Evolutionary conservation across 371 early-diverging fungal species (phyloP).

Genomic region (Circinella umbellata): DNA sequence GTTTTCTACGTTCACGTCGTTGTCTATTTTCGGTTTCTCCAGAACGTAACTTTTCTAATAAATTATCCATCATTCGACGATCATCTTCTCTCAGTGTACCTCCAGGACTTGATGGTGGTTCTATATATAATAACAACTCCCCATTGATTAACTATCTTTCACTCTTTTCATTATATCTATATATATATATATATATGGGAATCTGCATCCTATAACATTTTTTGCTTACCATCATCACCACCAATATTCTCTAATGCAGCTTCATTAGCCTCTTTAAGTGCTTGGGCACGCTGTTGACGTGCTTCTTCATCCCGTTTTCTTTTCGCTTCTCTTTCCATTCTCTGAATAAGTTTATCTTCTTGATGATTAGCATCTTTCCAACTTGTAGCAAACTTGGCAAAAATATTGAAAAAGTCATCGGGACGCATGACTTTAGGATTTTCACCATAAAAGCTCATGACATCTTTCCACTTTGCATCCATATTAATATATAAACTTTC

Average conservation of each 20-base stretch:
- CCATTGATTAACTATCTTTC: not conserved
- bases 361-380: conserved; percentile 36
- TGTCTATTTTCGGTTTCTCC: conserved; percentile 41
- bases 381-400: conserved; percentile 27
- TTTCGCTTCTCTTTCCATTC: conserved; percentile 39
- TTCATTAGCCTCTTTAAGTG: conserved; percentile 2
- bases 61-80: conserved; percentile 49
- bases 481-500: conserved; percentile 48
- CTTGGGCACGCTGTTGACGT: conserved; percentile 21
- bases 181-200: not conserved
- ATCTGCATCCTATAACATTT: not conserved
- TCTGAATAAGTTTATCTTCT: conserved; percentile 33
- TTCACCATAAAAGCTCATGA: conserved; percentile 43
- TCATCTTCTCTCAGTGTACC: conserved; percentile 26
- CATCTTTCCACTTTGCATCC: conserved; percentile 53
- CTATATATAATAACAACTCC: not conserved
- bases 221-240: not conserved
- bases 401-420: conserved; percentile 38
- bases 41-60: conserved; percentile 42
- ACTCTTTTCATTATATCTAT: too few species aligned
- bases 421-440: conserved; percentile 40
- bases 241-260: not conserved
- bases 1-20: conserved; percentile 23
- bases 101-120: not conserved
- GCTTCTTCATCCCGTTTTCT: conserved; percentile 33